phyloP scores from a whole-genome alignment of 1,284 basidiomycete genomes.

The Austroboletus niveus region DNA sequence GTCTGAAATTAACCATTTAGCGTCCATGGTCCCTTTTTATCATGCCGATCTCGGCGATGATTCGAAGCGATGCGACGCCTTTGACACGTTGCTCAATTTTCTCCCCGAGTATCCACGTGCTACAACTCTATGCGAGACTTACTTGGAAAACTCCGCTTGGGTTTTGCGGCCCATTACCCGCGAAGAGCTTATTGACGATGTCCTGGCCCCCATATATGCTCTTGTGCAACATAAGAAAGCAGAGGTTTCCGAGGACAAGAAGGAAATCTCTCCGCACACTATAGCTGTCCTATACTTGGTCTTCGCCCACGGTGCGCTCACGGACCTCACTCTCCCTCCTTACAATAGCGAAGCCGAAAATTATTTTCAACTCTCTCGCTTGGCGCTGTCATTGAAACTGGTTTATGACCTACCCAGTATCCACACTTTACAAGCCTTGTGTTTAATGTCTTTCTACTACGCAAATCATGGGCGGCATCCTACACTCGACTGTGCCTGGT shows the following conservation, averaged over 20 bases:
- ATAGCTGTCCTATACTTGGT: constrained; percentile 57
- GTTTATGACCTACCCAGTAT: constrained; percentile 63
- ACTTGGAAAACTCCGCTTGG: constrained; percentile 62
- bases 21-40: constrained; percentile 46
- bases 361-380: constrained; percentile 56
- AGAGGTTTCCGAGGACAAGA: constrained; percentile 23
- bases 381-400: constrained; percentile 55
- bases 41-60: constrained; percentile 33
- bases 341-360: constrained; percentile 58
- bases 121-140: constrained; percentile 65
- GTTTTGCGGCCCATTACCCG: constrained; percentile 57
- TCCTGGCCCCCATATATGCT: constrained; percentile 59
- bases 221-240: constrained; percentile 42
- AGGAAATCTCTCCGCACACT: constrained; percentile 48
- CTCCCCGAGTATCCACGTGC: constrained; percentile 57
- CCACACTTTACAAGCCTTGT: constrained; percentile 58
- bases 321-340: constrained; percentile 61
- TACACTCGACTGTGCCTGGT: constrained; percentile 54
- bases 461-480: constrained; percentile 51
- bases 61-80: constrained; percentile 31
- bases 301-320: constrained; percentile 58
- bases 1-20: constrained; percentile 43
- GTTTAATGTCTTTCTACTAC: constrained; percentile 55
- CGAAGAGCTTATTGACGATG: constrained; percentile 65
- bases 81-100: constrained; percentile 44